Percentiles rank a stretch among this genome's conserved stretches.
Conservation (phyloP, 1,284 basidiomycete genomes). For the Neonothopanus nambi region DNA sequence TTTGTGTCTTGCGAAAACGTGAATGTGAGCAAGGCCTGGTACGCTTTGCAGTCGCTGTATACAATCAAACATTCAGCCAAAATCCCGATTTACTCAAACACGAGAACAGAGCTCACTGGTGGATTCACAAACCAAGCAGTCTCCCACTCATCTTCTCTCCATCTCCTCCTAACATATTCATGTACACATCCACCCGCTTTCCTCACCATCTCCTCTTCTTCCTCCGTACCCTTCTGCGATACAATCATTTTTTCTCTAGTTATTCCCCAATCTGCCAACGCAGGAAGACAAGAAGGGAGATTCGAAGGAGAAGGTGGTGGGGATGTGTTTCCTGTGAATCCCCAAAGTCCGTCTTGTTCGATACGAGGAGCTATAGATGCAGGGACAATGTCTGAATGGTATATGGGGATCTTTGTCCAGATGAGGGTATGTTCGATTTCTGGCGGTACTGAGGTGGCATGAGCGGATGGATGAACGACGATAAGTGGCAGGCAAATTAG, state of each 20-base stretch:
- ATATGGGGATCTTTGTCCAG: conserved; percentile 73
- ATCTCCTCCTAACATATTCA: conserved; percentile 60
- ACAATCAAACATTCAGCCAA: background rate
- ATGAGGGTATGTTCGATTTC: conserved; percentile 75
- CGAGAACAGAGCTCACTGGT: conserved; percentile 48
- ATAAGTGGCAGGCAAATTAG: conserved; percentile 3
- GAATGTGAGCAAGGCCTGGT: conserved; percentile 74
- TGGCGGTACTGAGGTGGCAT: conserved; percentile 52
- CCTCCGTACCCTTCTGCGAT: conserved; percentile 46
- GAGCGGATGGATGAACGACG: no score
- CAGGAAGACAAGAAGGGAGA: conserved; percentile 57
- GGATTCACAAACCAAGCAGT: conserved; percentile 88
- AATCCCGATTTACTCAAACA: background rate
- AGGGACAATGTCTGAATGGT: conserved; percentile 52
- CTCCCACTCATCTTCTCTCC: conserved; percentile 73
- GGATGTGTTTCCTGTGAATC: conserved; percentile 64
- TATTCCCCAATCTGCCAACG: conserved; percentile 68
- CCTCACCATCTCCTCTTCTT: conserved; percentile 53
- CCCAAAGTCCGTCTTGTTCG: conserved; percentile 73
- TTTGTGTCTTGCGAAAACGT: conserved; percentile 73
- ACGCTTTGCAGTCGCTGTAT: conserved; percentile 75
- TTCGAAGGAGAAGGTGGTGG: conserved; percentile 64
- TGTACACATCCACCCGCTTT: conserved; percentile 58
- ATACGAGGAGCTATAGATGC: conserved; percentile 50
- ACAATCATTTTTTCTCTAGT: conserved; percentile 59